Evolutionary conservation across 345 rosid species (phyloP), one percentile per base, ranked within the genome.

Genomic region (Populus deltoides): DNA sequence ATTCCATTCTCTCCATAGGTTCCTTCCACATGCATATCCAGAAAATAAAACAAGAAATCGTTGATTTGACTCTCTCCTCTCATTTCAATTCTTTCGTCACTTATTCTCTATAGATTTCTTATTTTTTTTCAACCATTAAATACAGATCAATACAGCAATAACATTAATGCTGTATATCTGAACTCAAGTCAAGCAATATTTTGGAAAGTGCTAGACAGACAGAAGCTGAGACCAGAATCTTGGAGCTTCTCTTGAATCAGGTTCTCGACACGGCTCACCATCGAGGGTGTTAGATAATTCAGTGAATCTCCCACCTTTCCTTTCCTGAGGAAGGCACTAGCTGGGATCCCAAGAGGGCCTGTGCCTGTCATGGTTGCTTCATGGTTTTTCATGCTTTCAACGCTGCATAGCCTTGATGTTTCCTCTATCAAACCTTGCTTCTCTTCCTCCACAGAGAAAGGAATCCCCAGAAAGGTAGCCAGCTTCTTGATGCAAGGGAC

Each of bases 221-320:
- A 15, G 53, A 81, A 63, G 36, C 72, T n/a, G 3, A 83, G 80
- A 4, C 85, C 89, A 6, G 83, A 71, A 0, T 78, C 83, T 13
- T 77, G 65, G 0, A 87, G 67, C 70, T 85, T 83, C 3, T 2
- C 20, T 39, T 38, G 7, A 75, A 79, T 43, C 47, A 43, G 47
- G 11, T 43, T n/a, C 16, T 70, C 45, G 5, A 79, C 88, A 4
- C 82, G 33, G 0, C 27, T 55, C 27, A 41, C 24, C 88, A 88
- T 82, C 57, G 79, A 85, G 0, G 24, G 18, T 0, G 81, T 75
- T 1, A 86, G 61, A 62, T 70, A 11, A 20, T 76, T 86, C 75
- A 80, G 77, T 85, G 87, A 86, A 55, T 84, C 89, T 10, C 90
- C 89, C 15, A 82, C 82, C 0, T 24, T n/a, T 1, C 86, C 90